Conservation (phyloP, 768 basidiomycete species). For the Mycena vulgaris region DNA sequence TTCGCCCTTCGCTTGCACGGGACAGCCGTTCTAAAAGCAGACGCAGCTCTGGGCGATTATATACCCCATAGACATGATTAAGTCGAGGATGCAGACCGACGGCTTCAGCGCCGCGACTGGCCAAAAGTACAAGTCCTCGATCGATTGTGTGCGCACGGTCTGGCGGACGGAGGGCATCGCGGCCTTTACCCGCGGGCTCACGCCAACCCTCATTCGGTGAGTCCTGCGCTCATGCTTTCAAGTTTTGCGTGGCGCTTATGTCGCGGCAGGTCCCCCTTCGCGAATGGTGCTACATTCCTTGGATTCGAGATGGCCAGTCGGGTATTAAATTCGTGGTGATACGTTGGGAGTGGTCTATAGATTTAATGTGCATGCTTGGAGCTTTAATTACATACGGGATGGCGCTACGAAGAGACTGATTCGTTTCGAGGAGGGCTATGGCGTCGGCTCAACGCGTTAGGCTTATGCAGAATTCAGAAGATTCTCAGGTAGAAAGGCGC, state of each 20-base stretch:
- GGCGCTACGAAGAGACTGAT: no score
- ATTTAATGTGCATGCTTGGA: constrained; percentile 11
- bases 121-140: constrained; percentile 85
- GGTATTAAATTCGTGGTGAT: constrained; percentile 61
- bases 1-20: constrained; percentile 12
- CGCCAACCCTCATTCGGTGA: constrained; percentile 92
- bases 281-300: constrained; percentile 97
- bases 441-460: no score
- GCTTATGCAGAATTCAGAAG: no score
- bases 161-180: constrained; percentile 87
- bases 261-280: constrained; percentile 87
- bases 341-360: constrained; percentile 14
- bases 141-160: constrained; percentile 87
- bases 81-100: constrained; percentile 97
- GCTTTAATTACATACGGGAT: not conserved
- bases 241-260: constrained; percentile 6
- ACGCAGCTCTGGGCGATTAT: constrained; percentile 89
- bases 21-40: constrained; percentile 13
- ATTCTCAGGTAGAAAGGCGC: no score
- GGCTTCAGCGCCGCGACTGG: constrained; percentile 82
- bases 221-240: constrained; percentile 42
- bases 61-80: constrained; percentile 97
- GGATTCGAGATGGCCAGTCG: constrained; percentile 95
- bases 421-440: no score
- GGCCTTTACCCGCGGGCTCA: constrained; percentile 93